These are phyloP conservation scores for Fonsecaea erecta DNA, from an alignment of 2,329 filamentous ascomycete genomes.

Conservation along the genomic window DNA sequence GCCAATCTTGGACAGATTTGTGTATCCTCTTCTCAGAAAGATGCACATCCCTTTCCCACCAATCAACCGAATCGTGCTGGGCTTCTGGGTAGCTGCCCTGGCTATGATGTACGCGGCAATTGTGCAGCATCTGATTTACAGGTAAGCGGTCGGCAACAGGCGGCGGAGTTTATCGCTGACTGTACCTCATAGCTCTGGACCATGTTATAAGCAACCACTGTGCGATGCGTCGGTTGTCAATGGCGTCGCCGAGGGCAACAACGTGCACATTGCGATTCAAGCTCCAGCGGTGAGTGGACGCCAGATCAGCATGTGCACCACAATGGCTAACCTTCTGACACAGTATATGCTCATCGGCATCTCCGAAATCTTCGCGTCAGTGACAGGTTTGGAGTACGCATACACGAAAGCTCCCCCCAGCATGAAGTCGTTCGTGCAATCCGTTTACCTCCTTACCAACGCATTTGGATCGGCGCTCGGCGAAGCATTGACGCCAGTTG, in stretches of 20 bases:
- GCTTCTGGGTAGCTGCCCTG: conserved; percentile 68
- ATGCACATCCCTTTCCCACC: conserved; percentile 70
- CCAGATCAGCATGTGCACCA: not conserved
- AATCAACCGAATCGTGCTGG: conserved; percentile 73
- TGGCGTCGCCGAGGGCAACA: conserved; percentile 45
- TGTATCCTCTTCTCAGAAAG: conserved; percentile 72
- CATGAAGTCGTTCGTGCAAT: conserved; percentile 68
- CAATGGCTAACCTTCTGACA: not conserved
- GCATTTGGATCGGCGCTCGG: conserved; percentile 64
- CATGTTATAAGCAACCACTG: conserved; percentile 54
- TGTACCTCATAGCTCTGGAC: conserved; percentile 42
- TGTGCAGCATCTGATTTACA: conserved; percentile 62
- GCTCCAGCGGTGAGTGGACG: conserved; percentile 42
- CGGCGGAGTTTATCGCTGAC: not conserved
- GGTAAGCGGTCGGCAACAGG: conserved; percentile 7
- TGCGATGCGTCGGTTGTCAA: conserved; percentile 44
- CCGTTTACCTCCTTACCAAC: conserved; percentile 62
- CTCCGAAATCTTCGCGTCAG: conserved; percentile 65
- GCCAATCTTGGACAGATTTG: conserved; percentile 68
- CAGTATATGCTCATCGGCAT: conserved; percentile 51
- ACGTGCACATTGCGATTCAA: conserved; percentile 52
- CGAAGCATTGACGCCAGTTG: conserved; percentile 15
- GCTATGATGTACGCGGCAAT: conserved; percentile 67
- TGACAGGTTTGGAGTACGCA: conserved; percentile 72
- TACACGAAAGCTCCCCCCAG: conserved; percentile 72